A percentile compares a stretch with the other conserved stretches of the same genome.
Evolutionary conservation across 495 filamentous ascomycete genomes (phyloP).

Genomic region (Aspergillus steynii): DNA sequence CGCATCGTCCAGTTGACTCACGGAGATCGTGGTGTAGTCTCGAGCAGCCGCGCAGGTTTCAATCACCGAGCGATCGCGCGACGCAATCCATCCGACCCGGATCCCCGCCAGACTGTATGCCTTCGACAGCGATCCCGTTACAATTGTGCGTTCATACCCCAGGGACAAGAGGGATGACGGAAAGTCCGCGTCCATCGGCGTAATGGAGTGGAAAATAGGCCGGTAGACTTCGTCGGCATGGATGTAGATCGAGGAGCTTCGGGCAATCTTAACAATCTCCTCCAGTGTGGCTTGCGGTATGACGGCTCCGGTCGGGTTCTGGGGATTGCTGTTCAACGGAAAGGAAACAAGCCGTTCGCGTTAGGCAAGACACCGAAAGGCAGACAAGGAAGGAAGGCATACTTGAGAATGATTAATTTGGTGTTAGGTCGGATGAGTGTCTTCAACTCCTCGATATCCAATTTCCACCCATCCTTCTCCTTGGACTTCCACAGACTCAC

Average conservation of each 20-base stretch:
- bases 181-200: slow-evolving; percentile 53
- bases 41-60: slow-evolving; percentile 64
- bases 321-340: slow-evolving; percentile 67
- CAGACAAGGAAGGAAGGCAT: slow-evolving; percentile 10
- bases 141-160: slow-evolving; percentile 67
- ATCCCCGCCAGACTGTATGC: slow-evolving; percentile 84
- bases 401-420: slow-evolving; percentile 71
- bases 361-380: neutral
- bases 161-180: slow-evolving; percentile 72
- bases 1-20: slow-evolving; percentile 78
- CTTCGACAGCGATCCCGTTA: slow-evolving; percentile 83
- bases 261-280: slow-evolving; percentile 64
- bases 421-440: slow-evolving; percentile 70
- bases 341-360: slow-evolving; percentile 8
- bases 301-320: slow-evolving; percentile 82
- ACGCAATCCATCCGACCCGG: slow-evolving; percentile 81
- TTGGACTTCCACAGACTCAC: slow-evolving; percentile 79
- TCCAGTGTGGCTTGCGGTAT: slow-evolving; percentile 61
- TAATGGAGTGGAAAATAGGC: slow-evolving; percentile 80
- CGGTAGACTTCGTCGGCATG: slow-evolving; percentile 86
- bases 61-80: slow-evolving; percentile 61
- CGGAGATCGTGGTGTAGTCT: slow-evolving; percentile 86
- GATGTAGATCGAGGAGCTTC: slow-evolving; percentile 61
- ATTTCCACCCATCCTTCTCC: slow-evolving; percentile 62
- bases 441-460: slow-evolving; percentile 68